These are phyloP conservation scores for Pseudogymnoascus sp. DNA, from an alignment of 2,329 filamentous ascomycete species.

Conservation along the genomic window DNA sequence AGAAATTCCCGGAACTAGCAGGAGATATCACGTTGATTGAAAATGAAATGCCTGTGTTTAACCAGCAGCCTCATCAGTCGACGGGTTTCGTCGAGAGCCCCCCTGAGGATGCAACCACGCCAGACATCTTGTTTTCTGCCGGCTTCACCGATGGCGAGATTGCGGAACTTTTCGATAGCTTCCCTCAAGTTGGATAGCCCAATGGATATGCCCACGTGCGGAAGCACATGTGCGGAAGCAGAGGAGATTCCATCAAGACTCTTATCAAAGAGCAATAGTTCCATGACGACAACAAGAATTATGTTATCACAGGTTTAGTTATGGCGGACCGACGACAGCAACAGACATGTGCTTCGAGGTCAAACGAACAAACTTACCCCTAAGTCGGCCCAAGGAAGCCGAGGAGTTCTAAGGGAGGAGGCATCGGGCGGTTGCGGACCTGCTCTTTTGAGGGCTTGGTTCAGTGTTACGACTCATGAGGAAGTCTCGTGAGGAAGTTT, in stretches of 20 bases:
- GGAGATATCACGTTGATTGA: neutral
- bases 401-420: neutral
- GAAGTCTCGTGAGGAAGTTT: neutral
- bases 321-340: neutral
- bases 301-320: neutral
- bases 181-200: slow-evolving; percentile 2
- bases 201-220: neutral
- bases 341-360: neutral
- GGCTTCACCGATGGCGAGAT: neutral
- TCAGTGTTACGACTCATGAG: neutral
- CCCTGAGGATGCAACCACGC: neutral
- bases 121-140: neutral
- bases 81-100: neutral
- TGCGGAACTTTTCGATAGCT: slow-evolving; percentile 2
- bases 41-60: neutral
- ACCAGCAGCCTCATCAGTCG: neutral
- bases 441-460: neutral
- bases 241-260: neutral
- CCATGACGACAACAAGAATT: neutral
- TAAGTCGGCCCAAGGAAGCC: neutral
- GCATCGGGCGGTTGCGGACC: neutral
- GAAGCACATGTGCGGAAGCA: too few species aligned
- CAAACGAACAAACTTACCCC: neutral
- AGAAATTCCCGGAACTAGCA: slow-evolving; percentile 15
- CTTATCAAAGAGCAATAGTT: neutral